phyloP scores from a whole-genome alignment of 768 basidiomycete genomes.

The Amanita pseudoporphyria region DNA sequence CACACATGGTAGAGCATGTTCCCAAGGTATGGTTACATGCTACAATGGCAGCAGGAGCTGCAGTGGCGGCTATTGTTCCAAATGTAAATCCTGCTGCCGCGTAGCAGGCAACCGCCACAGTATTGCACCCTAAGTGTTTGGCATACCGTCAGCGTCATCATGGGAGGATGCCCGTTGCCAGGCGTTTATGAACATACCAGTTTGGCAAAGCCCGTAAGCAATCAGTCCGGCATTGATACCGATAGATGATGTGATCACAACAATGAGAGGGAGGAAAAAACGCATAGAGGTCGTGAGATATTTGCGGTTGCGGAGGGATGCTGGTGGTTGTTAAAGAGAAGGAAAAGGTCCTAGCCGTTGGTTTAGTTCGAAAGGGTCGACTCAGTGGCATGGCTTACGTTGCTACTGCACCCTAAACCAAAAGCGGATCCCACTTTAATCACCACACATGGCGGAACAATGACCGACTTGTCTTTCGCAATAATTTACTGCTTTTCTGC shows the following conservation, averaged over 20 bases:
- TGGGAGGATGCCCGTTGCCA: no score
- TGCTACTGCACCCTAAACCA: no score
- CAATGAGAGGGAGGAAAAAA: neutral
- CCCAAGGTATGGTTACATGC: slow-evolving; percentile 36
- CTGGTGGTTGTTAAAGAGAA: no score
- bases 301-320: neutral
- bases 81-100: slow-evolving; percentile 31
- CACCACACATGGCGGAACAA: no score
- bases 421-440: no score
- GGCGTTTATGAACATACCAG: slow-evolving; percentile 11
- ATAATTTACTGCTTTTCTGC: no score
- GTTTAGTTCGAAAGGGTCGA: no score
- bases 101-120: slow-evolving; percentile 31
- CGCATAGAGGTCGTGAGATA: no score
- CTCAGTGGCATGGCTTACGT: no score
- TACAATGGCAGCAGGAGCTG: slow-evolving; percentile 27
- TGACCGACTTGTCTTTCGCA: no score
- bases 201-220: slow-evolving; percentile 27
- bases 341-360: no score
- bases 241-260: neutral
- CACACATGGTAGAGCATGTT: slow-evolving; percentile 31
- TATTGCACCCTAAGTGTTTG: slow-evolving; percentile 20
- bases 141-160: no score
- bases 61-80: slow-evolving; percentile 30
- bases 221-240: slow-evolving; percentile 18